A percentile compares a stretch with the other conserved stretches of the same genome.
Conservation (phyloP, 2,329 filamentous ascomycete species). For the Harringtonia aguacate region DNA sequence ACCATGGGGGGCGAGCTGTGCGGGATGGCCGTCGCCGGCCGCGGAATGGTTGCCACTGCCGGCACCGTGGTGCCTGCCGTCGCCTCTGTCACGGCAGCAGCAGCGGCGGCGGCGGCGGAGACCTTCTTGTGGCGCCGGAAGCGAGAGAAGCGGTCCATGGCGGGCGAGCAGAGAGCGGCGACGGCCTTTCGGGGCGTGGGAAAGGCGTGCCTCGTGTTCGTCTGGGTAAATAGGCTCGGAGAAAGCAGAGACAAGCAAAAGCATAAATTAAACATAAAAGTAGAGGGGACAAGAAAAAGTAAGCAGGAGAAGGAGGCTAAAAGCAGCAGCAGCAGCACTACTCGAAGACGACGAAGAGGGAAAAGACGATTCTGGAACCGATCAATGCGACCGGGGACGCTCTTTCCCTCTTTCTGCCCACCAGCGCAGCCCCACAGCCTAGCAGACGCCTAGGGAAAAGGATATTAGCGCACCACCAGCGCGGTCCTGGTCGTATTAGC, state of each 20-base stretch:
- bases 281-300: background rate
- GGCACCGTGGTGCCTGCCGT: background rate
- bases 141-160: slow-evolving; percentile 20
- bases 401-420: too few species aligned
- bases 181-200: background rate
- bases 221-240: too few species aligned
- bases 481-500: too few species aligned
- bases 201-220: too few species aligned
- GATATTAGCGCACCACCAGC: too few species aligned
- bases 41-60: background rate
- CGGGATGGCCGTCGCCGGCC: background rate
- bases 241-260: background rate
- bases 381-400: too few species aligned
- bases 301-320: background rate
- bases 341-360: too few species aligned
- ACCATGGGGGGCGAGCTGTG: too few species aligned
- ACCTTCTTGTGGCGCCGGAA: slow-evolving; percentile 20
- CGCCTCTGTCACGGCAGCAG: background rate
- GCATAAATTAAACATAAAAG: background rate
- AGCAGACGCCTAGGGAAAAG: too few species aligned
- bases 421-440: too few species aligned
- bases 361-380: background rate
- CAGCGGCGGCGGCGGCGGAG: slow-evolving; percentile 7
- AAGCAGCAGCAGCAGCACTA: too few species aligned
- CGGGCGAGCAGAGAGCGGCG: background rate